These are phyloP conservation scores for Rubia yunnanensis DNA, from an alignment of 257 asterid species.

Conservation along the genomic window DNA sequence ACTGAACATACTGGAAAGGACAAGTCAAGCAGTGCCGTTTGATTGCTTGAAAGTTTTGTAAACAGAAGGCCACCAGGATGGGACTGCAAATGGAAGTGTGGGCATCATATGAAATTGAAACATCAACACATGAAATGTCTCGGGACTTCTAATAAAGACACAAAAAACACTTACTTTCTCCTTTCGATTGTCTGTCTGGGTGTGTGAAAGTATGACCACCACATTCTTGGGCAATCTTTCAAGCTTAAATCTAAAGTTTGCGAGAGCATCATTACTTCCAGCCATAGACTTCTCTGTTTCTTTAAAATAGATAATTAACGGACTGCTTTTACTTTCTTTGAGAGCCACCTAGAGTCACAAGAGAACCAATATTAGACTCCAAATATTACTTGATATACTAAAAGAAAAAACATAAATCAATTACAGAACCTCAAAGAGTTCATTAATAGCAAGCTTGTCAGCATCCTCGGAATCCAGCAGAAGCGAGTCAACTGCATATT, in stretches of 20 bases:
- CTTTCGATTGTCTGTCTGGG: constrained; percentile 74
- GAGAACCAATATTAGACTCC: background rate
- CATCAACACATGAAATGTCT: background rate
- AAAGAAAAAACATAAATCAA: background rate
- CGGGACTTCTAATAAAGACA: constrained; percentile 11
- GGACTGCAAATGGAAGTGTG: constrained; percentile 36
- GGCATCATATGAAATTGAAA: constrained; percentile 1
- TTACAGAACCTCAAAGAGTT: constrained; percentile 67
- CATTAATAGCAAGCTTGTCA: constrained; percentile 64
- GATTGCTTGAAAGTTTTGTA: constrained; percentile 84
- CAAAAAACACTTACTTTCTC: constrained; percentile 58
- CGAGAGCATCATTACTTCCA: constrained; percentile 62
- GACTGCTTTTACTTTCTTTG: constrained; percentile 50
- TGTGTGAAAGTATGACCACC: constrained; percentile 72
- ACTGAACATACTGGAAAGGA: constrained; percentile 65
- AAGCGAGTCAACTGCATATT: constrained; percentile 62
- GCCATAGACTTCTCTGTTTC: constrained; percentile 76
- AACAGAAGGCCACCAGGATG: constrained; percentile 79
- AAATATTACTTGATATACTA: background rate
- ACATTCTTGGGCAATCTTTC: constrained; percentile 68
- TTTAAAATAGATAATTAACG: constrained; percentile 67
- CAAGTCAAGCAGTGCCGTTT: constrained; percentile 86
- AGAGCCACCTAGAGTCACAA: constrained; percentile 52
- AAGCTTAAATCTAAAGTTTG: constrained; percentile 58
- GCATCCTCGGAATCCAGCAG: constrained; percentile 71